Conservation (phyloP, 2,329 filamentous ascomycete genomes). For the Penicillium sp. region DNA sequence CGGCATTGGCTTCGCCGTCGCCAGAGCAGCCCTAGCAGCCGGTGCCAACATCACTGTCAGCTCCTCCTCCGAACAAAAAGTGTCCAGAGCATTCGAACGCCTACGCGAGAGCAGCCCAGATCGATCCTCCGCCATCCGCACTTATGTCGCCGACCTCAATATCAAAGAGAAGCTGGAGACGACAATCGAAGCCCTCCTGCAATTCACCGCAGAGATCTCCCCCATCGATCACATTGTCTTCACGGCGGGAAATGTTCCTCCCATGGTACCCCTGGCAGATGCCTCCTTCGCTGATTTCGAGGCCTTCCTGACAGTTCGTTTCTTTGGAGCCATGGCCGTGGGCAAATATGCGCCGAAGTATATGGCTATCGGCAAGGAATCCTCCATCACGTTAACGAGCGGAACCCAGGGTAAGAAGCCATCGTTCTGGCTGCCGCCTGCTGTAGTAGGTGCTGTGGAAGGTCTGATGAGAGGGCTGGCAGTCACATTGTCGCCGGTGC, state of each 20-base stretch:
- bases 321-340: conserved; percentile 17
- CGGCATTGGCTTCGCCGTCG: conserved; percentile 66
- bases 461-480: conserved; percentile 19
- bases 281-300: conserved; percentile 14
- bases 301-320: conserved; percentile 12
- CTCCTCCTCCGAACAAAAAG: conserved; percentile 58
- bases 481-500: conserved; percentile 13
- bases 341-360: conserved; percentile 17
- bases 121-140: conserved; percentile 18
- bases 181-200: conserved; percentile 54
- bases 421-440: conserved; percentile 6
- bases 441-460: conserved; percentile 11
- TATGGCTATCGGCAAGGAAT: conserved; percentile 8
- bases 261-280: conserved; percentile 7
- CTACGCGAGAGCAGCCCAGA: conserved; percentile 49
- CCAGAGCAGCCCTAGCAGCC: conserved; percentile 60
- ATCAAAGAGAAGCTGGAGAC: conserved; percentile 49
- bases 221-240: conserved; percentile 61
- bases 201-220: conserved; percentile 34
- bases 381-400: conserved; percentile 17
- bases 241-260: conserved; percentile 51
- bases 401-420: conserved; percentile 15
- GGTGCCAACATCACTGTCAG: conserved; percentile 63
- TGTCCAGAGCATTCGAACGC: conserved; percentile 52
- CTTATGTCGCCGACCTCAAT: conserved; percentile 55